These are phyloP conservation scores for Colletotrichum coccodes DNA, from an alignment of 2,329 filamentous ascomycete genomes.

Conservation along the genomic window DNA sequence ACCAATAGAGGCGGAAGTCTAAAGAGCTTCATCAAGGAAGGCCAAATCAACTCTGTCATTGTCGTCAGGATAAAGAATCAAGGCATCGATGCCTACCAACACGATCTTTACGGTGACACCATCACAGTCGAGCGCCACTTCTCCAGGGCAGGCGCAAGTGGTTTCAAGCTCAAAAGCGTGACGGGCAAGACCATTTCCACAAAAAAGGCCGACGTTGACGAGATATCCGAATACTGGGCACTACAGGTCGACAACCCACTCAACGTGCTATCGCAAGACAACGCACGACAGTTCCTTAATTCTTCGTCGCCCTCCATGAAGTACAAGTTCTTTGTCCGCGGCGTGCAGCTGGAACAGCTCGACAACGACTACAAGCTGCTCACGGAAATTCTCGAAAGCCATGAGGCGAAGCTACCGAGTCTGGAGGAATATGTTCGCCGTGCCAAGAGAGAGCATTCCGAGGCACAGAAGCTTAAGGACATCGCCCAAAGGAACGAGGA, in stretches of 20 bases:
- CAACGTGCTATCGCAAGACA: constrained; percentile 95
- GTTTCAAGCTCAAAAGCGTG: constrained; percentile 87
- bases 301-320: constrained; percentile 84
- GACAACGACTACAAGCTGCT: constrained; percentile 92
- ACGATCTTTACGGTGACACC: constrained; percentile 81
- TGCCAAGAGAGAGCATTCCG: constrained; percentile 62
- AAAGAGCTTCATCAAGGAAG: constrained; percentile 92
- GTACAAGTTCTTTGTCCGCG: constrained; percentile 96
- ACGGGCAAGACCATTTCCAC: constrained; percentile 78
- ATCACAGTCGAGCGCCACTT: constrained; percentile 96
- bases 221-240: constrained; percentile 92
- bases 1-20: constrained; percentile 93
- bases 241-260: constrained; percentile 97
- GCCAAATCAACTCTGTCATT: constrained; percentile 79
- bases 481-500: constrained; percentile 49
- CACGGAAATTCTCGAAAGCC: constrained; percentile 80
- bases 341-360: constrained; percentile 91
- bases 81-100: constrained; percentile 85
- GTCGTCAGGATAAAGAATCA: constrained; percentile 91
- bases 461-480: constrained; percentile 38
- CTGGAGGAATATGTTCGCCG: constrained; percentile 71
- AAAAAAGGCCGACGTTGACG: constrained; percentile 88
- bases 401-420: constrained; percentile 69
- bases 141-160: constrained; percentile 75
- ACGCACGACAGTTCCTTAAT: constrained; percentile 92